Conservation (phyloP, 257 asterid species). For the Solanum gracilifrons region DNA sequence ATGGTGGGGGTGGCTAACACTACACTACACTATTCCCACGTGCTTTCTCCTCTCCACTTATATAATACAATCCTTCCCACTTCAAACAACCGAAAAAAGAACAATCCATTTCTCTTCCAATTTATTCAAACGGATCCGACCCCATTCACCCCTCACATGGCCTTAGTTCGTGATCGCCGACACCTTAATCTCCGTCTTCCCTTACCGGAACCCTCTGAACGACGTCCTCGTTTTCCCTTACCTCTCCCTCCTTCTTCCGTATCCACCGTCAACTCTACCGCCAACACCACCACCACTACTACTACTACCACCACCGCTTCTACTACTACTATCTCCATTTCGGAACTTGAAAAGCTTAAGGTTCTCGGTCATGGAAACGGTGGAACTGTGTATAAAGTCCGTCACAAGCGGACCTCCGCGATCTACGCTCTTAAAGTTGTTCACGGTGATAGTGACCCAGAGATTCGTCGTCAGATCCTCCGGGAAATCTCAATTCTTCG, state of each 20-base stretch:
- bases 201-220: constrained; percentile 48
- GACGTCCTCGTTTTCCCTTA: constrained; percentile 63
- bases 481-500: constrained; percentile 78
- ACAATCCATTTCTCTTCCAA: not conserved
- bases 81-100: not conserved
- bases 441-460: constrained; percentile 66
- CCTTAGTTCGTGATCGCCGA: constrained; percentile 70
- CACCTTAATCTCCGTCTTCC: constrained; percentile 79
- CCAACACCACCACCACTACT: not conserved
- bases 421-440: constrained; percentile 70
- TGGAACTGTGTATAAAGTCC: constrained; percentile 83
- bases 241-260: constrained; percentile 36
- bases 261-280: constrained; percentile 9
- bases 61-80: constrained; percentile 3
- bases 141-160: constrained; percentile 27
- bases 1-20: not conserved
- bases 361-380: constrained; percentile 89
- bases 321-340: constrained; percentile 15
- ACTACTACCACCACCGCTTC: not conserved
- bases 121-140: not conserved
- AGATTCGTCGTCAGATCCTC: constrained; percentile 71
- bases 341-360: constrained; percentile 66
- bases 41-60: constrained; percentile 23
- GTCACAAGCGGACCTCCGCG: constrained; percentile 44
- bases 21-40: constrained; percentile 16